These are phyloP conservation scores for Hanseniaspora sp. DNA, from an alignment of 1,139 yeast genomes.

Conservation along the genomic window DNA sequence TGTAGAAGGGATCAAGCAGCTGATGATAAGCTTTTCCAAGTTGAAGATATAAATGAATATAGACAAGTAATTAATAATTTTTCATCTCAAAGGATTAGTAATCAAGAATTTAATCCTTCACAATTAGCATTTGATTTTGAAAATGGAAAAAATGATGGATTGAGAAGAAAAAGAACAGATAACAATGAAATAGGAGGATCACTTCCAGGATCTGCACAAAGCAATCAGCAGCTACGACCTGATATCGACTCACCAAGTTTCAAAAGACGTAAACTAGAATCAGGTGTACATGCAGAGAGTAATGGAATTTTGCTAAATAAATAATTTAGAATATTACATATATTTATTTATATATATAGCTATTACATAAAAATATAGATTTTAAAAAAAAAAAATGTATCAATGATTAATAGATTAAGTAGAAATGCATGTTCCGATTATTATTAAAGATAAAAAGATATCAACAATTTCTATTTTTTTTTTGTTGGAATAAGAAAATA, in stretches of 20 bases:
- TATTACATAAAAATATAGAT: too few species aligned
- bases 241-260: constrained; percentile 3
- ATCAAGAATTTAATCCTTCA: constrained; percentile 26
- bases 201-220: background rate
- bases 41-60: constrained; percentile 27
- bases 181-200: constrained; percentile 2
- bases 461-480: too few species aligned
- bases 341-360: background rate
- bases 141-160: constrained; percentile 24
- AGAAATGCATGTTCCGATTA: too few species aligned
- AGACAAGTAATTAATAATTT: constrained; percentile 27
- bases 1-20: background rate
- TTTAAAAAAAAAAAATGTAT: too few species aligned
- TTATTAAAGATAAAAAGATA: too few species aligned
- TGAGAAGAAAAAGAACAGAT: constrained; percentile 23
- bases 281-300: background rate
- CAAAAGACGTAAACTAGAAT: constrained; percentile 11
- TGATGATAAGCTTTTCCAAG: constrained; percentile 7
- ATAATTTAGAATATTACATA: background rate
- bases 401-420: too few species aligned
- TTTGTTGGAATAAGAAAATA: background rate
- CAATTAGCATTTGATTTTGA: constrained; percentile 31
- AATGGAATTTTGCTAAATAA: background rate
- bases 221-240: constrained; percentile 5
- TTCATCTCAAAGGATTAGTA: constrained; percentile 28